phyloP scores from a whole-genome alignment of 495 filamentous ascomycete species.

The Melanomma pulvis-pyrius region DNA sequence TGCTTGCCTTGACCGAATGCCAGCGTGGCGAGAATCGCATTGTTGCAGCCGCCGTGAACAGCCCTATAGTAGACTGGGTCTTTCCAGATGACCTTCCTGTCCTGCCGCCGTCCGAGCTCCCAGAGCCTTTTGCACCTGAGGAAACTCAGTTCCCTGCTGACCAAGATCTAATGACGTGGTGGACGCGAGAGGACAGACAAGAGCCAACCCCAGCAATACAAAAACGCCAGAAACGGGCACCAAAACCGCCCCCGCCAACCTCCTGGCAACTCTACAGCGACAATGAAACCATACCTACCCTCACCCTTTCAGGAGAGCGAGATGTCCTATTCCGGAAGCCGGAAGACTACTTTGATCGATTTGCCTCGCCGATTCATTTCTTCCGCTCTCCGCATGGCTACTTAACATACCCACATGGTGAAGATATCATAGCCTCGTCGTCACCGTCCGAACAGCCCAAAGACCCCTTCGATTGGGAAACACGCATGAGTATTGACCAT shows the following conservation, averaged over 20 bases:
- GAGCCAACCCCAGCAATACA: neutral
- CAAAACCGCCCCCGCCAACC: conserved; percentile 4
- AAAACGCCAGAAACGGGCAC: conserved; percentile 15
- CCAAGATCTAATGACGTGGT: conserved; percentile 23
- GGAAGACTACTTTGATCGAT: conserved; percentile 59
- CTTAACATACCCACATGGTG: conserved; percentile 20
- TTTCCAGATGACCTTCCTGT: conserved; percentile 33
- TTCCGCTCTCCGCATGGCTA: conserved; percentile 48
- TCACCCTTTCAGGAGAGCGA: conserved; percentile 48
- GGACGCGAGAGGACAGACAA: conserved; percentile 13
- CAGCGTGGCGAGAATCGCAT: conserved; percentile 42
- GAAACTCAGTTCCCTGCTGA: conserved; percentile 28
- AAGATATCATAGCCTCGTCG: conserved; percentile 19
- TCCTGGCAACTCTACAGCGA: conserved; percentile 28
- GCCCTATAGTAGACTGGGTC: conserved; percentile 51
- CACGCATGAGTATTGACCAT: conserved; percentile 21
- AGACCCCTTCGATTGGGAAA: conserved; percentile 14
- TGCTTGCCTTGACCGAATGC: conserved; percentile 64
- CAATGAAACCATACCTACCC: conserved; percentile 37
- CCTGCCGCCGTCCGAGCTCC: neutral
- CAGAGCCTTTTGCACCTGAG: conserved; percentile 22
- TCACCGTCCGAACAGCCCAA: conserved; percentile 11
- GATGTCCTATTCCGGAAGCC: conserved; percentile 51
- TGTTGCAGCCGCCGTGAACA: conserved; percentile 47
- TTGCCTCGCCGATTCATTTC: conserved; percentile 62